These are phyloP conservation scores for Domatiomyces globalis DNA, from an alignment of 2,329 filamentous ascomycete genomes.

Conservation along the genomic window DNA sequence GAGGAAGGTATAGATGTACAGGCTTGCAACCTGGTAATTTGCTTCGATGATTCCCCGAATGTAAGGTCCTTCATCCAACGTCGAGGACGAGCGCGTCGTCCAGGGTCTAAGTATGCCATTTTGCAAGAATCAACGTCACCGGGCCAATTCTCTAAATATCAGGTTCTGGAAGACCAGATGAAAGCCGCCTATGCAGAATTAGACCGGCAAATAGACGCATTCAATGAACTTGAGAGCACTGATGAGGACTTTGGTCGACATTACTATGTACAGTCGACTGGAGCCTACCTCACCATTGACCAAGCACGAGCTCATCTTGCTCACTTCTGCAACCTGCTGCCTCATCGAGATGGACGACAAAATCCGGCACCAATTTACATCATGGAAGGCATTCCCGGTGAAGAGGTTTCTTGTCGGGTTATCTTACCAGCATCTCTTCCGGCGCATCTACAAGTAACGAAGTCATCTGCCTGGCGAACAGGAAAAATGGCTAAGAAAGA, in stretches of 20 bases:
- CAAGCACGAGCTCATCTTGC: conserved; percentile 63
- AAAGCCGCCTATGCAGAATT: conserved; percentile 49
- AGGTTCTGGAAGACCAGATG: conserved; percentile 57
- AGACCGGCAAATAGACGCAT: conserved; percentile 19
- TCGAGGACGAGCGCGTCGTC: conserved; percentile 47
- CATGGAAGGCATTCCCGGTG: conserved; percentile 26
- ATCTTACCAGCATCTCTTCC: conserved; percentile 58
- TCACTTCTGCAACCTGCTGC: conserved; percentile 61
- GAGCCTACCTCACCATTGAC: conserved; percentile 54
- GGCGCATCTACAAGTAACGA: conserved; percentile 41
- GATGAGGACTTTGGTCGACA: conserved; percentile 26
- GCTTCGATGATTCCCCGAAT: conserved; percentile 47
- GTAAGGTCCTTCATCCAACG: conserved; percentile 53
- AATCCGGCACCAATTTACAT: conserved; percentile 51
- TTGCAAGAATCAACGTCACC: conserved; percentile 20
- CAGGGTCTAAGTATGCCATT: conserved; percentile 44
- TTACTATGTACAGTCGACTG: conserved; percentile 32
- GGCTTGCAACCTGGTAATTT: conserved; percentile 51
- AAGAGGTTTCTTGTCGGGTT: conserved; percentile 41
- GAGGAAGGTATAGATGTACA: conserved; percentile 50
- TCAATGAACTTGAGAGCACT: conserved; percentile 37
- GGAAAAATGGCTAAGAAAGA: conserved; percentile 64
- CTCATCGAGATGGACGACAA: conserved; percentile 33
- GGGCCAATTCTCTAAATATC: conserved; percentile 41
- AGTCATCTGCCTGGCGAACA: conserved; percentile 50